Evolutionary conservation across 805 yeast genomes (phyloP), one percentile per base, ranked within the genome.

Genomic region (Allodekkera sacchari): DNA sequence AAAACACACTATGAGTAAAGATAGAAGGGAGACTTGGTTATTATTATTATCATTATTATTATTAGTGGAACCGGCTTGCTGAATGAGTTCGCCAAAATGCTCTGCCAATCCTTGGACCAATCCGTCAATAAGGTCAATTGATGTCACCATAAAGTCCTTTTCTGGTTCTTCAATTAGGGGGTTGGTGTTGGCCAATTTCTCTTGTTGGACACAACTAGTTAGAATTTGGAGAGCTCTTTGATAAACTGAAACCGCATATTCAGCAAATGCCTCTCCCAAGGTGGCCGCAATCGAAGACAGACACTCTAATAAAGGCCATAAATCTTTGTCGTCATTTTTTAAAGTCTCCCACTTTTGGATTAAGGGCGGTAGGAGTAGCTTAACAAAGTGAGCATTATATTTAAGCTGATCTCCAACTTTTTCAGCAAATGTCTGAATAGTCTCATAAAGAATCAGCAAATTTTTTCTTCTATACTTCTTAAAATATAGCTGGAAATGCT

Each of bases 251-350:
- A 80, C 68, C 0, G 97, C 96, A 63, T 77, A 85, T 5, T 94
- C 95, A 6, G 87, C 83, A 62, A 89, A 89, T 18, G 71, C 53
- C 40, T 81, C 84, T 15, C 95, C 94, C 37, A 88, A 59, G 3
- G 87, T 71, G 2, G 95, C 87, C 9, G 96, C 94, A 21, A 92
- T 82, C 13, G 87, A 74, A 4, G 96, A 83, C 72, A 92, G 70
- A 57, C 97, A 88, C 55, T 89, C 97, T 37, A 92, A 61, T 41
- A 92, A 64, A 5, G 96, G 94, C 89, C 96, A 85, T 42, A 89
- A 57, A 45, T 77, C 95, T 33, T 73, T 71, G 53, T 89, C 96
- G 34, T 76, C 75, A 50, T 92, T 96, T 11, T 63, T 60, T 31
- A 87, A 56, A 24, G 55, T 45, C 35, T 77, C 75, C 98, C 98